A percentile compares a stretch with the other conserved stretches of the same genome.
Evolutionary conservation across 1,139 yeast species (phyloP).

Genomic region (Pichia sp.): DNA sequence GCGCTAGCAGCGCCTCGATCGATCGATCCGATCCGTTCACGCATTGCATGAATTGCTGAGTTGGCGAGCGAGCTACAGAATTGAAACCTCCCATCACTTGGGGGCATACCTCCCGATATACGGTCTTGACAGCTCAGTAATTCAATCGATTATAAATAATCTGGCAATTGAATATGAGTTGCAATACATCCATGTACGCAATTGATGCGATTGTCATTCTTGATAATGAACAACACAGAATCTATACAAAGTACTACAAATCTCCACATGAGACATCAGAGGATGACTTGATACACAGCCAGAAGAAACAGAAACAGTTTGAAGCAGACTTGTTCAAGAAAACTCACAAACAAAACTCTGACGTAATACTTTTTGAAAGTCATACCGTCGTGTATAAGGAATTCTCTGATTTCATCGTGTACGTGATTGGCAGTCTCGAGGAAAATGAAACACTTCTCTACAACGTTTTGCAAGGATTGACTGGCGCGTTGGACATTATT

Average conservation of each 20-base stretch:
- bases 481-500: constrained; percentile 74
- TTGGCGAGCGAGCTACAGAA: too few relatives aligned
- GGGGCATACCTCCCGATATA: neutral
- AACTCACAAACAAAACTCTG: constrained; percentile 74
- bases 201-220: constrained; percentile 71
- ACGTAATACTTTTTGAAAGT: constrained; percentile 71
- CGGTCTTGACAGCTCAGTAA: neutral
- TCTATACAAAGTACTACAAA: constrained; percentile 79
- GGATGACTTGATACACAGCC: constrained; percentile 24
- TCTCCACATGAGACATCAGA: constrained; percentile 42
- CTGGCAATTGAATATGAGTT: too few relatives aligned
- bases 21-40: neutral
- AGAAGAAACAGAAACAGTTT: constrained; percentile 64
- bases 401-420: constrained; percentile 62
- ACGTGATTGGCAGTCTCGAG: constrained; percentile 62
- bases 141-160: neutral
- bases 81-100: too few relatives aligned
- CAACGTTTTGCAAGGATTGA: constrained; percentile 69
- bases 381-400: constrained; percentile 81
- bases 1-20: neutral
- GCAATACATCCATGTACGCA: constrained; percentile 67
- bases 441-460: constrained; percentile 85
- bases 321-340: constrained; percentile 68
- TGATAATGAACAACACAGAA: constrained; percentile 74
- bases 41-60: neutral